Percentiles rank a stretch among this genome's conserved stretches.
These are phyloP conservation scores for Darksidea phi DNA, from an alignment of 495 filamentous ascomycete species.

Conservation along the genomic window DNA sequence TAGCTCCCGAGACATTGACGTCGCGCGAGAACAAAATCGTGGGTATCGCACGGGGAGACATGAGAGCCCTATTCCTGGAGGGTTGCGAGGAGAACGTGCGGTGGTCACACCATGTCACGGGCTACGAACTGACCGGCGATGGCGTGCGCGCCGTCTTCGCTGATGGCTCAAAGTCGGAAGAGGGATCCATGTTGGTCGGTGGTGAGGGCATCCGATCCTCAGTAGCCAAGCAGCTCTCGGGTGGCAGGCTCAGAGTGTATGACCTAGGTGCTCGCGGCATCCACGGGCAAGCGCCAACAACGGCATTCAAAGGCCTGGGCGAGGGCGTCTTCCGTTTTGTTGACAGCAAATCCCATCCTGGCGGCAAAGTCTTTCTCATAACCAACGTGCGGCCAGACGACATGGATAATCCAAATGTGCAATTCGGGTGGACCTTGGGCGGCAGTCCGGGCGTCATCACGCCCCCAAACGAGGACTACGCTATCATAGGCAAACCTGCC, in stretches of 20 bases:
- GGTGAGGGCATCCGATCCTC: constrained; percentile 57
- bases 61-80: constrained; percentile 43
- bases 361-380: constrained; percentile 50
- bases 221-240: constrained; percentile 51
- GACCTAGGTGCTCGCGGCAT: constrained; percentile 57
- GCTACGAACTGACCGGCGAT: constrained; percentile 48
- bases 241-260: constrained; percentile 51
- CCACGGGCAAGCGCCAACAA: constrained; percentile 55
- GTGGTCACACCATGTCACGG: constrained; percentile 50
- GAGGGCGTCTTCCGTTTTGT: constrained; percentile 53
- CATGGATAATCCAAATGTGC: constrained; percentile 52
- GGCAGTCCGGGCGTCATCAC: constrained; percentile 53
- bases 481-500: constrained; percentile 51
- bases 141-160: constrained; percentile 54
- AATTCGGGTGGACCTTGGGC: constrained; percentile 58
- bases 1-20: constrained; percentile 26
- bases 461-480: constrained; percentile 52
- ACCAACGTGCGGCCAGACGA: constrained; percentile 57
- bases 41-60: constrained; percentile 48
- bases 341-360: constrained; percentile 43
- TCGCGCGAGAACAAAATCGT: constrained; percentile 53
- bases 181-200: constrained; percentile 55
- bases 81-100: constrained; percentile 50
- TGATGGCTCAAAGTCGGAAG: constrained; percentile 51
- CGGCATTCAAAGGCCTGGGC: constrained; percentile 54